A percentile compares a stretch with the other conserved stretches of the same genome.
phyloP scores from a whole-genome alignment of 306 rosid genomes.

The Malus sylvestris region DNA sequence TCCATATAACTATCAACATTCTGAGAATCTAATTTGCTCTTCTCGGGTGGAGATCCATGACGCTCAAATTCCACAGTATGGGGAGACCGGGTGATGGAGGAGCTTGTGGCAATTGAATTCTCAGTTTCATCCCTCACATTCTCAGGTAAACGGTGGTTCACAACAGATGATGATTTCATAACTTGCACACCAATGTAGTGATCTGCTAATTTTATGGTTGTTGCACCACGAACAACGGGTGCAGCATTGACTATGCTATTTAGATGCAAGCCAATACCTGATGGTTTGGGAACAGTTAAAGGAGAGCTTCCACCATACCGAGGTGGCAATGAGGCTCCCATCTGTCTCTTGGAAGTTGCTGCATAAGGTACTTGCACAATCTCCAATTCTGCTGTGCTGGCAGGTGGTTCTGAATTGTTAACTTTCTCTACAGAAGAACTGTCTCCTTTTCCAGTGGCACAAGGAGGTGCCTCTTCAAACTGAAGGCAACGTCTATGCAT shows the following conservation, averaged over 20 bases:
- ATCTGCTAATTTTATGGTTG: slow-evolving; percentile 29
- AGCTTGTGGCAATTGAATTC: slow-evolving; percentile 17
- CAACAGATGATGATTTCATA: slow-evolving; percentile 24
- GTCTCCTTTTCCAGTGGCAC: slow-evolving; percentile 13
- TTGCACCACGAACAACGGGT: slow-evolving; percentile 25
- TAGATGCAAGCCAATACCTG: slow-evolving; percentile 58
- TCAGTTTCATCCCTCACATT: slow-evolving; percentile 20
- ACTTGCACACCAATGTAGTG: slow-evolving; percentile 17
- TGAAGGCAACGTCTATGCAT: slow-evolving; percentile 52
- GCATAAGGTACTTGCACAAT: slow-evolving; percentile 11
- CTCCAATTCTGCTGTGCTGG: slow-evolving; percentile 5
- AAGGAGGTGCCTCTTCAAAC: slow-evolving; percentile 38
- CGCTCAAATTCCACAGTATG: slow-evolving; percentile 3
- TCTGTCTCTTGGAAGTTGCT: slow-evolving; percentile 21
- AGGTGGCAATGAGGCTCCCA: slow-evolving; percentile 24
- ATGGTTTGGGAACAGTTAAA: slow-evolving; percentile 34
- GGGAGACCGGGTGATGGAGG: slow-evolving; percentile 27
- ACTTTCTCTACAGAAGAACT: slow-evolving; percentile 8
- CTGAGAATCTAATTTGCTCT: slow-evolving; percentile 15
- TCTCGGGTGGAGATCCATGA: slow-evolving; percentile 24
- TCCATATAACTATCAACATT: slow-evolving; percentile 26
- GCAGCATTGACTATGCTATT: slow-evolving; percentile 53
- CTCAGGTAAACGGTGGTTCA: slow-evolving; percentile 16
- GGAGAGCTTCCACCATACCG: slow-evolving; percentile 23
- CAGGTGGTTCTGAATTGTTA: slow-evolving; percentile 10